A percentile compares a stretch with the other conserved stretches of the same genome.
Conservation (phyloP, 2,329 filamentous ascomycete species). For the Hypoxylon sp. region DNA sequence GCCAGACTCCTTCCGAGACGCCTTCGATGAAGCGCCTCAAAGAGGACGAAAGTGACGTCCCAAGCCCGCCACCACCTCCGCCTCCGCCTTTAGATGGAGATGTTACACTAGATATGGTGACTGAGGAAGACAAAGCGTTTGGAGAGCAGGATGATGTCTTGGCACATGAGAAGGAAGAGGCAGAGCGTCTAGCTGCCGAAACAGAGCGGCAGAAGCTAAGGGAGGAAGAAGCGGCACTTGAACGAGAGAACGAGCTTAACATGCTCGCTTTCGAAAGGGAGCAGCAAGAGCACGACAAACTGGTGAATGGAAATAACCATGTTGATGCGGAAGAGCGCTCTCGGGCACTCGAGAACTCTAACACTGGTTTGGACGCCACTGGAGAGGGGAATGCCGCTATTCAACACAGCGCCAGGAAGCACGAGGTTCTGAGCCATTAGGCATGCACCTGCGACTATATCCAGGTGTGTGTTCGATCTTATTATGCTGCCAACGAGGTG, state of each 20-base stretch:
- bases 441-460: background rate
- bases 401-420: slow-evolving; percentile 42
- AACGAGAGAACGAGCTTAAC: slow-evolving; percentile 58
- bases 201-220: slow-evolving; percentile 55
- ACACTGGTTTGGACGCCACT: slow-evolving; percentile 20
- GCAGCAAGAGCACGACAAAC: slow-evolving; percentile 49
- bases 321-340: slow-evolving; percentile 18
- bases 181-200: slow-evolving; percentile 66
- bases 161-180: slow-evolving; percentile 69
- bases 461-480: background rate
- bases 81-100: slow-evolving; percentile 63
- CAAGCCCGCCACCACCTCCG: slow-evolving; percentile 59
- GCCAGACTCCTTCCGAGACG: slow-evolving; percentile 68
- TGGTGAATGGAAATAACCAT: slow-evolving; percentile 40
- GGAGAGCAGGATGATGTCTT: slow-evolving; percentile 67
- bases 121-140: slow-evolving; percentile 62
- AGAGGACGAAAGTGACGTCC: slow-evolving; percentile 61
- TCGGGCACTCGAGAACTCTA: slow-evolving; percentile 18
- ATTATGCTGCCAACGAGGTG: background rate
- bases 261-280: slow-evolving; percentile 56
- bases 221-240: slow-evolving; percentile 56
- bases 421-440: slow-evolving; percentile 53
- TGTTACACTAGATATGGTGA: slow-evolving; percentile 55
- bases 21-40: slow-evolving; percentile 68
- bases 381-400: slow-evolving; percentile 28